Percentiles rank a stretch among this genome's conserved stretches.
Evolutionary conservation across 192 early-diverging fungal species (phyloP).

Genomic region (Lunasporangiospora selenospora): DNA sequence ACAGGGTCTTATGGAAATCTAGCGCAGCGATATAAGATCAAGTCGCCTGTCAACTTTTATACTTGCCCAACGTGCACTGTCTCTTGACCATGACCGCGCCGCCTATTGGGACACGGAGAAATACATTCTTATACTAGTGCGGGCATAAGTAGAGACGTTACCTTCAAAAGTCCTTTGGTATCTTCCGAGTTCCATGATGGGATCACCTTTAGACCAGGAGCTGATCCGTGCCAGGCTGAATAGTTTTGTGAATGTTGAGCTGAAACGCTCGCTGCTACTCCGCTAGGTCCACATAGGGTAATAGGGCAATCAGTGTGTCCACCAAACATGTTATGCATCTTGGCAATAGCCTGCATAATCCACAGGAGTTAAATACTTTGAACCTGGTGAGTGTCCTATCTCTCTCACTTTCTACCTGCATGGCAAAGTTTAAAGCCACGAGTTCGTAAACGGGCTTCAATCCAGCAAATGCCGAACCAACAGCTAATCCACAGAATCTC

Average conservation of each 20-base stretch:
- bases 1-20: too few relatives aligned
- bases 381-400: background rate
- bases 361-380: slow-evolving; percentile 6
- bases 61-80: too few relatives aligned
- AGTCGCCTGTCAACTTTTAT: too few relatives aligned
- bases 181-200: slow-evolving; percentile 92
- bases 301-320: slow-evolving; percentile 83
- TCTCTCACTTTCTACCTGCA: slow-evolving; percentile 74
- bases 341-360: slow-evolving; percentile 80
- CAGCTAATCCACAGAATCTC: slow-evolving; percentile 92
- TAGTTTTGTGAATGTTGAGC: slow-evolving; percentile 97
- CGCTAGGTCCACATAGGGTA: slow-evolving; percentile 96
- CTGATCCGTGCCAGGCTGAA: slow-evolving; percentile 94
- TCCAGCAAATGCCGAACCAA: slow-evolving; percentile 88
- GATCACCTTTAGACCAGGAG: slow-evolving; percentile 94
- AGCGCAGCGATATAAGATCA: too few relatives aligned
- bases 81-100: too few relatives aligned
- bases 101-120: too few relatives aligned
- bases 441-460: slow-evolving; percentile 96
- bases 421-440: slow-evolving; percentile 98
- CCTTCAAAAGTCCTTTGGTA: slow-evolving; percentile 90
- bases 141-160: slow-evolving; percentile 4
- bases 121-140: background rate
- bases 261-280: slow-evolving; percentile 93
- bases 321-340: slow-evolving; percentile 95